Conservation (phyloP, 2,329 filamentous ascomycete species). For the Dichotomopilus funicola region DNA sequence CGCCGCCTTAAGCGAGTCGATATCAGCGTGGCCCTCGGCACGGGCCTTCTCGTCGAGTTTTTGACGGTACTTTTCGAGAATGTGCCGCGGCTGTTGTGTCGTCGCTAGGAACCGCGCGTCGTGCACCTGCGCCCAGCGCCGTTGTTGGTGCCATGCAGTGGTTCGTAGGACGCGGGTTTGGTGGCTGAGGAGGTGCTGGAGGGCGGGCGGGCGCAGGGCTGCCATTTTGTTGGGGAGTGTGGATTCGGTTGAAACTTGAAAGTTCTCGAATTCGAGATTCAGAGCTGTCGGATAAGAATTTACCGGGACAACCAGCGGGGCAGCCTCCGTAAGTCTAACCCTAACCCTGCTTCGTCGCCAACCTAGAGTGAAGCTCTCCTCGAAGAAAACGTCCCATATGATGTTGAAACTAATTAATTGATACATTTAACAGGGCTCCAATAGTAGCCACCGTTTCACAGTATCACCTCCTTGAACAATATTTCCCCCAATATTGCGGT, state of each 20-base stretch:
- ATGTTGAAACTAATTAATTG: too few species aligned
- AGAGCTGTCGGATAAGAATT: neutral
- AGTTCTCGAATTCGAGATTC: neutral
- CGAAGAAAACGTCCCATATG: too few species aligned
- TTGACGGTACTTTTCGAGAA: conserved; percentile 78
- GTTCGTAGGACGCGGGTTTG: conserved; percentile 29
- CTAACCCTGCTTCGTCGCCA: conserved; percentile 10
- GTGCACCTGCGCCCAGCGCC: conserved; percentile 85
- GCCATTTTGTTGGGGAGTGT: conserved; percentile 9
- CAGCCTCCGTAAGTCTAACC: neutral
- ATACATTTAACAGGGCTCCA: too few species aligned
- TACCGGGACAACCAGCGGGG: too few species aligned
- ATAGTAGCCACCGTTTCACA: too few species aligned
- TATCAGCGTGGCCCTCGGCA: conserved; percentile 60
- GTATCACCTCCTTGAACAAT: too few species aligned
- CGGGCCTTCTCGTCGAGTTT: conserved; percentile 81
- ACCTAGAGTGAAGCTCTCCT: too few species aligned
- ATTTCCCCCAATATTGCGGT: too few species aligned
- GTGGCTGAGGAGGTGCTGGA: conserved; percentile 31
- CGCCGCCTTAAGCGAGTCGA: conserved; percentile 70
- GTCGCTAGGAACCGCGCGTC: conserved; percentile 86
- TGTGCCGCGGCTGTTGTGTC: conserved; percentile 57
- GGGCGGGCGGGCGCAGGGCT: conserved; percentile 13
- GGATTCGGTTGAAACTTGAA: neutral
- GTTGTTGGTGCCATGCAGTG: conserved; percentile 44